Evolutionary conservation across 768 basidiomycete species (phyloP), one percentile per base, ranked within the genome.

Genomic region (Leccinum variicolor): DNA sequence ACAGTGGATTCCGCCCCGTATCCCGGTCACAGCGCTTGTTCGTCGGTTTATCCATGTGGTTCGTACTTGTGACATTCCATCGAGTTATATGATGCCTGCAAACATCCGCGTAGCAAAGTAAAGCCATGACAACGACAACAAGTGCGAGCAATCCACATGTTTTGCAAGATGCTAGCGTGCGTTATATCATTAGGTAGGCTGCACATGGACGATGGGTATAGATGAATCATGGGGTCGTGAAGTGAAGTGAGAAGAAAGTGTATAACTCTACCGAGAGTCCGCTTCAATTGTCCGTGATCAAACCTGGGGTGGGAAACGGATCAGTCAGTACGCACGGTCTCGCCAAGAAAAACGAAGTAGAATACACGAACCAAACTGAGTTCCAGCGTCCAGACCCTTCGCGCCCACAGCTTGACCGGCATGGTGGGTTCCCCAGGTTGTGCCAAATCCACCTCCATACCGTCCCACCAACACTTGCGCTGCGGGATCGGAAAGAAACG

Each of bases 401-500:
- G 83, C 19, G 96, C 94, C 96, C 97, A 98, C 48, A 99, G 81
- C 74, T 98, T 98, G 64, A 95, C 83, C 10, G 73, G 76, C 65
- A 81, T 77, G 9, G 80, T 67, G 52, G 83, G 74, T 36, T 79
- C 80, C 4, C 77, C 84, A 1, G 77, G 70, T 4, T 81, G 78
- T 8, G 89, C 84, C 45, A 98, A 69, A 54, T 97, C 91, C 19
- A 96, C 85, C 62, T 96, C 94, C 39, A 94, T 79, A 11, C 96
- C 96, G 65, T 99, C 97, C 97, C 97, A 99, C 97, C 97, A 99
- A 75, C 96, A 98, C 77, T 99, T 98, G 43, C 97, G 81, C 95
- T 98, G 62, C 14, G 31, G n/a, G 34, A n/a, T 21, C 3, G 29
- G 29, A 41, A 41, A 41, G n/a, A 33, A 28, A 17, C 21, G 29